Conservation (phyloP, 257 asterid species). For the Nicotiana benthamiana region DNA sequence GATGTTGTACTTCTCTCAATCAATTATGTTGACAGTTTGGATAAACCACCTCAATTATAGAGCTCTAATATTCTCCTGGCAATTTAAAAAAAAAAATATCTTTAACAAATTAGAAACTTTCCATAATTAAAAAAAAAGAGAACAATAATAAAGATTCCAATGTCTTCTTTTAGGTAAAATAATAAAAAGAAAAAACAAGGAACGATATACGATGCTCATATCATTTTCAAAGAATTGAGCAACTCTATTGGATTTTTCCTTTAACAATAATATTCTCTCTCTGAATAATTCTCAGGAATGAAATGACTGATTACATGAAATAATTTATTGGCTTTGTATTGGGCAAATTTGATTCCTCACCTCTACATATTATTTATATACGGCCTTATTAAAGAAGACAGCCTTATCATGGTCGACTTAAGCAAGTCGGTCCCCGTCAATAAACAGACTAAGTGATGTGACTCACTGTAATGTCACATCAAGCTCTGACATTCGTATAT, state of each 20-base stretch:
- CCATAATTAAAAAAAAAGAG: background rate
- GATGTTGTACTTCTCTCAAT: slow-evolving; percentile 15
- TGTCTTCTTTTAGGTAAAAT: background rate
- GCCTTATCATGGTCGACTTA: too few species aligned
- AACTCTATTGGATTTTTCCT: background rate
- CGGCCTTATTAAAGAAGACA: too few species aligned
- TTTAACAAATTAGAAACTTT: background rate
- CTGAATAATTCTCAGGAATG: background rate
- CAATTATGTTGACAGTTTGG: slow-evolving; percentile 26
- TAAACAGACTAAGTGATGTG: too few species aligned
- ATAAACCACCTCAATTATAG: slow-evolving; percentile 33
- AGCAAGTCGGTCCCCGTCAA: too few species aligned
- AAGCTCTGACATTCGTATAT: too few species aligned
- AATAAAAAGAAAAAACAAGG: background rate
- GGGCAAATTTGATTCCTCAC: too few species aligned
- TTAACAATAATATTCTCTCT: background rate
- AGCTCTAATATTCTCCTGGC: slow-evolving; percentile 16
- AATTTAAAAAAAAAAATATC: slow-evolving; percentile 11
- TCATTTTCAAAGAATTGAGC: background rate
- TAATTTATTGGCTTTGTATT: too few species aligned
- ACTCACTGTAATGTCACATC: too few species aligned
- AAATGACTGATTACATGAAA: too few species aligned
- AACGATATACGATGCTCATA: background rate
- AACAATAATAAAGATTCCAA: background rate
- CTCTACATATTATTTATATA: too few species aligned